These are phyloP conservation scores for Monosporascus sp. DNA, from an alignment of 2,329 filamentous ascomycete genomes.

Conservation along the genomic window DNA sequence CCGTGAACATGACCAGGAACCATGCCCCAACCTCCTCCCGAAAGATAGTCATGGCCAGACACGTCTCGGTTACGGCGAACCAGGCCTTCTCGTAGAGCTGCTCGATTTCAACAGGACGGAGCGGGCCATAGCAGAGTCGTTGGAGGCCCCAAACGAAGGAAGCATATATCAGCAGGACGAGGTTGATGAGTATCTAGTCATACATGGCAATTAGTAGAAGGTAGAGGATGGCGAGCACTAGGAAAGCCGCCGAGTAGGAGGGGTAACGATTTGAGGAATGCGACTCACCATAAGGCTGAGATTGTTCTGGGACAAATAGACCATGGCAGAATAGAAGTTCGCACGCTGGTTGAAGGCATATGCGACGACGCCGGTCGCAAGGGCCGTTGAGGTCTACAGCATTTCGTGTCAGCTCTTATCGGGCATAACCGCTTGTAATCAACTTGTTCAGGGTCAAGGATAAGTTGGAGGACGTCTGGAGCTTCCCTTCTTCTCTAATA, in stretches of 20 bases:
- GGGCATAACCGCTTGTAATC: background rate
- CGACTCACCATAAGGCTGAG: conserved; percentile 78
- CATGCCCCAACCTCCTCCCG: conserved; percentile 89
- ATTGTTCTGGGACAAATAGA: conserved; percentile 94
- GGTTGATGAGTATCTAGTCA: conserved; percentile 77
- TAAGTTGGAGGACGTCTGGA: background rate
- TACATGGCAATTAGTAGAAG: conserved; percentile 7
- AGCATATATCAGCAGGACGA: conserved; percentile 75
- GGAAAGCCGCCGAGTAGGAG: background rate
- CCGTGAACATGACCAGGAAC: conserved; percentile 95
- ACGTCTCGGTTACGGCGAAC: conserved; percentile 97
- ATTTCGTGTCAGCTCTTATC: conserved; percentile 9
- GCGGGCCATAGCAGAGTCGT: conserved; percentile 80
- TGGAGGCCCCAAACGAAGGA: conserved; percentile 83
- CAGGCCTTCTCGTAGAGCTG: conserved; percentile 96
- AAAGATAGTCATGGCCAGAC: conserved; percentile 97
- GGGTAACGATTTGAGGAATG: background rate
- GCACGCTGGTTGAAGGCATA: conserved; percentile 91
- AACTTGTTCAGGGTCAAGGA: conserved; percentile 6
- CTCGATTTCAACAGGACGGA: conserved; percentile 92
- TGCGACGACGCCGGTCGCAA: conserved; percentile 77
- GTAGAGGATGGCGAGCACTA: background rate
- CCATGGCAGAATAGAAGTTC: conserved; percentile 97
- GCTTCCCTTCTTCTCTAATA: background rate
- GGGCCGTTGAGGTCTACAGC: conserved; percentile 68